Evolutionary conservation across 257 asterid genomes (phyloP), one percentile per base, ranked within the genome.

Genomic region (Haberlea rhodopensis): DNA sequence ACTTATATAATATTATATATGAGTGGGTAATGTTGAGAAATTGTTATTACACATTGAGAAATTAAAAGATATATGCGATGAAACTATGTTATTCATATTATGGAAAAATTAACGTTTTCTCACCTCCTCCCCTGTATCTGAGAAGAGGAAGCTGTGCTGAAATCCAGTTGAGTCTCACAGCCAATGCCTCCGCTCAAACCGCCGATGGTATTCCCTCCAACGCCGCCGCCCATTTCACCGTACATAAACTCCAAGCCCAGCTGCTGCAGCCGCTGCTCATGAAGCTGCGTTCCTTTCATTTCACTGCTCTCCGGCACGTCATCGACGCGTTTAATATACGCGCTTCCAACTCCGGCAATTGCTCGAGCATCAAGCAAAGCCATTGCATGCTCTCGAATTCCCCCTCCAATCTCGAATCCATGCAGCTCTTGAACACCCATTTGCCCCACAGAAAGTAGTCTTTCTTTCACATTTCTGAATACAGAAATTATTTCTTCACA

Each of bases 61-160:
- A n/a, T n/a, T n/a, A n/a, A n/a, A n/a, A n/a, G n/a, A n/a, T n/a
- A n/a, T n/a, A n/a, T n/a, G n/a, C n/a, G n/a, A 60, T 3, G 18
- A 16, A 60, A 15, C 1, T 2, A 37, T 11, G 18, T 16, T 4
- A 43, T 13, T 15, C 19, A 40, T 40, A 40, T 16, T 43, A 13
- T 5, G 5, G 5, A 10, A 67, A 69, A 77, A 48, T 58, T 79
- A 37, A 37, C n/a, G 46, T 43, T 15, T n/a, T 57, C 74, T 71
- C 78, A 87, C 97, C 95, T 85, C 78, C 72, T 78, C 63, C 91
- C 71, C 8, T 18, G 83, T 49, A 76, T 77, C 8, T 64, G 81
- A 0, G 83, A 62, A 7, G 85, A 60, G 3, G 88, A 68, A 55
- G 85, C 24, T 57, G 57, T 78, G 62, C 53, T 68, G 55, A 78